These are phyloP conservation scores for Nemania serpens DNA, from an alignment of 2,329 filamentous ascomycete species.

Conservation along the genomic window DNA sequence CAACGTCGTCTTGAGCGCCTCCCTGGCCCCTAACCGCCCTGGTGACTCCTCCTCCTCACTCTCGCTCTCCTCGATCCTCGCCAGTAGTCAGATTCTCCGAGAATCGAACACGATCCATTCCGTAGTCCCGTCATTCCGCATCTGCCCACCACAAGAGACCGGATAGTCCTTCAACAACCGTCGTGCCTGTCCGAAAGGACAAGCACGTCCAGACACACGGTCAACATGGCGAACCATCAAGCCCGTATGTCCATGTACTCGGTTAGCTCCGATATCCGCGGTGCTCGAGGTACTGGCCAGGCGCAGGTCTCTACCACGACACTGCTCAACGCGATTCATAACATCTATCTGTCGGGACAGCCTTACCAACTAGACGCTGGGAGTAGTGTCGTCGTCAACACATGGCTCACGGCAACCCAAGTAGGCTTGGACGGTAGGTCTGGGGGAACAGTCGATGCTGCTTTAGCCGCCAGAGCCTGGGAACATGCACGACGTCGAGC, in stretches of 20 bases:
- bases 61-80: conserved; percentile 6
- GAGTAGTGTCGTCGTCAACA: conserved; percentile 92
- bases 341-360: conserved; percentile 79
- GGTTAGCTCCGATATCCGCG: conserved; percentile 64
- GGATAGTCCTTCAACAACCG: conserved; percentile 16
- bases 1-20: conserved; percentile 1
- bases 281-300: conserved; percentile 63
- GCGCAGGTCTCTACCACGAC: conserved; percentile 91
- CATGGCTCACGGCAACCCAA: conserved; percentile 84
- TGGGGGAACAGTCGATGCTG: conserved; percentile 79
- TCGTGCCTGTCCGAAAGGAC: conserved; percentile 50
- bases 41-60: conserved; percentile 3
- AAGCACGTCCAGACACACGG: conserved; percentile 37
- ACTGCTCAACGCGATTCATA: conserved; percentile 88
- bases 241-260: conserved; percentile 71
- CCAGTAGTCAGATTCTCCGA: not conserved
- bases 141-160: conserved; percentile 2
- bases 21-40: not conserved
- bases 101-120: not conserved
- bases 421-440: conserved; percentile 68
- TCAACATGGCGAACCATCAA: conserved; percentile 59
- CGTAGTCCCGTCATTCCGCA: not conserved
- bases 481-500: conserved; percentile 93
- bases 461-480: conserved; percentile 83
- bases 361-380: conserved; percentile 88